phyloP scores from a whole-genome alignment of 2,329 filamentous ascomycete genomes.

The Pseudopithomyces maydicus region DNA sequence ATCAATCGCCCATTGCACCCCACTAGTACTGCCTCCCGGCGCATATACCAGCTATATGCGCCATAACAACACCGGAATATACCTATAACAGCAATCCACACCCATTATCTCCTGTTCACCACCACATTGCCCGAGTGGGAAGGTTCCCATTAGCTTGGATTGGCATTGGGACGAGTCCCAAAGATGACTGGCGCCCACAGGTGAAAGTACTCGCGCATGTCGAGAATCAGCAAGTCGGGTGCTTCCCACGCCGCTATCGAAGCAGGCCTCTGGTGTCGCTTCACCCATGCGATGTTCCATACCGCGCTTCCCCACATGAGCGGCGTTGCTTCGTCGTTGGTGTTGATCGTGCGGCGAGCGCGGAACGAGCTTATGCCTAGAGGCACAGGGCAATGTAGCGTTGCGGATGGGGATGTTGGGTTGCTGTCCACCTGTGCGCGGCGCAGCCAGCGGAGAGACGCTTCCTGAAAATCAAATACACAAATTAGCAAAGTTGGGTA shows the following conservation, averaged over 20 bases:
- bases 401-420: slow-evolving; percentile 11
- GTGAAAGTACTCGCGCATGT: slow-evolving; percentile 48
- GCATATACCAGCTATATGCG: slow-evolving; percentile 21
- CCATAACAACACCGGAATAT: slow-evolving; percentile 31
- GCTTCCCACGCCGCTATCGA: slow-evolving; percentile 48
- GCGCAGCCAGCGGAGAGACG: slow-evolving; percentile 49
- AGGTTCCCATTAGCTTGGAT: slow-evolving; percentile 16
- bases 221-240: slow-evolving; percentile 46
- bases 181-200: slow-evolving; percentile 4
- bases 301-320: slow-evolving; percentile 47
- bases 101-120: slow-evolving; percentile 23
- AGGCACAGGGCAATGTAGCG: slow-evolving; percentile 33
- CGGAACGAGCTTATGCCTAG: slow-evolving; percentile 50
- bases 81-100: slow-evolving; percentile 41
- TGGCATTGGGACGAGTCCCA: neutral
- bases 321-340: slow-evolving; percentile 21
- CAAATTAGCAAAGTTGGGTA: slow-evolving; percentile 5
- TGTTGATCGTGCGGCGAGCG: slow-evolving; percentile 11
- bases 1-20: slow-evolving; percentile 1
- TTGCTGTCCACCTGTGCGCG: slow-evolving; percentile 39
- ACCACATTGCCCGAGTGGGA: slow-evolving; percentile 26
- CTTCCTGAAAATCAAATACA: slow-evolving; percentile 12
- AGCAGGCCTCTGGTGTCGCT: slow-evolving; percentile 39
- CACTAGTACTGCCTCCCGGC: slow-evolving; percentile 14
- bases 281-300: slow-evolving; percentile 45